Evolutionary conservation across 2,329 filamentous ascomycete genomes (phyloP).

Genomic region (Colletotrichum aenigma): DNA sequence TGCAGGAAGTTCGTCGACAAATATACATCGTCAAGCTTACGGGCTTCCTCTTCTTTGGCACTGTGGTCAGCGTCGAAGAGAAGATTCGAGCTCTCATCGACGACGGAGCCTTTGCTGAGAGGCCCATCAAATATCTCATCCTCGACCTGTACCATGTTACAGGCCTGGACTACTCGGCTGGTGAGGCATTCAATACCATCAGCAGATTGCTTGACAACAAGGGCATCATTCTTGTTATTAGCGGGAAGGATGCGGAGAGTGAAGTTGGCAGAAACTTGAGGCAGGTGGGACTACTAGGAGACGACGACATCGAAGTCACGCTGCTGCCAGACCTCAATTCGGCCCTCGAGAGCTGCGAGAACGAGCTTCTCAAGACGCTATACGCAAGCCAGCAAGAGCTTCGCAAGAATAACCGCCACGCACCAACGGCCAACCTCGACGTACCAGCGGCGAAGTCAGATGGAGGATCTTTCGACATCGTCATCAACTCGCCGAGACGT

Average conservation of each 20-base stretch:
- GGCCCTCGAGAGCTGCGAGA: conserved; percentile 92
- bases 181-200: conserved; percentile 92
- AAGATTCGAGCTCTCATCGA: conserved; percentile 83
- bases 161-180: conserved; percentile 94
- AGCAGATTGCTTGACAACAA: conserved; percentile 81
- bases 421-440: conserved; percentile 49
- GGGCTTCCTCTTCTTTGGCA: conserved; percentile 98
- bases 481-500: conserved; percentile 81
- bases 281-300: conserved; percentile 78
- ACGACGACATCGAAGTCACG: conserved; percentile 74
- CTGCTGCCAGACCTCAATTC: conserved; percentile 92
- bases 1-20: conserved; percentile 84
- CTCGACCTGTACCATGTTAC: conserved; percentile 89
- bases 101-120: conserved; percentile 76
- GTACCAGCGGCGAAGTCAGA: conserved; percentile 45
- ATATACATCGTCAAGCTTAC: conserved; percentile 91
- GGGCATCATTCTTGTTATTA: conserved; percentile 81
- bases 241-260: conserved; percentile 77
- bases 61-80: conserved; percentile 93
- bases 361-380: conserved; percentile 84
- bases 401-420: conserved; percentile 45
- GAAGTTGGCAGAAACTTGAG: conserved; percentile 79
- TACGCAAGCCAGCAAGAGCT: conserved; percentile 73
- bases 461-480: conserved; percentile 38
- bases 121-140: conserved; percentile 87